phyloP scores from a whole-genome alignment of 2,329 filamentous ascomycete genomes.

The Nothophoma quercina region DNA sequence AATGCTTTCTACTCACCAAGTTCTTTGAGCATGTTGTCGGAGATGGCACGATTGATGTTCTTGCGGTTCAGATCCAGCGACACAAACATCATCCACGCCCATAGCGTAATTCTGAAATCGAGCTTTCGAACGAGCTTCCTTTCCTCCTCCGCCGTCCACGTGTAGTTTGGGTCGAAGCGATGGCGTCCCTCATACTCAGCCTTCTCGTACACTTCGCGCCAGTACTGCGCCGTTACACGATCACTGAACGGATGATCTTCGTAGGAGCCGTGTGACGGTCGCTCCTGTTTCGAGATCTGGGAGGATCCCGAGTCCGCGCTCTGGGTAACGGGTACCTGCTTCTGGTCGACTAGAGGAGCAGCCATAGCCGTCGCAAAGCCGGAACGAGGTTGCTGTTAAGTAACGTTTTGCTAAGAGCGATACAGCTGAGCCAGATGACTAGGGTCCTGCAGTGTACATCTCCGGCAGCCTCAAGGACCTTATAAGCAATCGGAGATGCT shows the following conservation, averaged over 20 bases:
- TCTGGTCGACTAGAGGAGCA: conserved; percentile 15
- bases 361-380: conserved; percentile 22
- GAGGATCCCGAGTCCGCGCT: conserved; percentile 27
- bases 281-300: conserved; percentile 9
- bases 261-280: conserved; percentile 22
- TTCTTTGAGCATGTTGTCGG: conserved; percentile 43
- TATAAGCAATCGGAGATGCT: conserved; percentile 24
- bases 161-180: conserved; percentile 58
- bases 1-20: conserved; percentile 27
- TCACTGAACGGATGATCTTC: conserved; percentile 36
- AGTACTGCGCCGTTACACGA: conserved; percentile 33
- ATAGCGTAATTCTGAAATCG: conserved; percentile 37
- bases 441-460: conserved; percentile 10
- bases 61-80: conserved; percentile 57
- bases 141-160: conserved; percentile 58
- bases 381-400: conserved; percentile 6
- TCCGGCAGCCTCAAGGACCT: conserved; percentile 15
- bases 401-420: conserved; percentile 17
- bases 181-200: conserved; percentile 50
- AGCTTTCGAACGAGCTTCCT: conserved; percentile 51
- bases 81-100: conserved; percentile 59
- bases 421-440: conserved; percentile 10
- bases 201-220: conserved; percentile 35
- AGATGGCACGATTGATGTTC: conserved; percentile 56
- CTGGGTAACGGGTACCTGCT: conserved; percentile 27